Conservation (phyloP, 176 grass and related monocot genomes). For the Saccharum spontaneum region DNA sequence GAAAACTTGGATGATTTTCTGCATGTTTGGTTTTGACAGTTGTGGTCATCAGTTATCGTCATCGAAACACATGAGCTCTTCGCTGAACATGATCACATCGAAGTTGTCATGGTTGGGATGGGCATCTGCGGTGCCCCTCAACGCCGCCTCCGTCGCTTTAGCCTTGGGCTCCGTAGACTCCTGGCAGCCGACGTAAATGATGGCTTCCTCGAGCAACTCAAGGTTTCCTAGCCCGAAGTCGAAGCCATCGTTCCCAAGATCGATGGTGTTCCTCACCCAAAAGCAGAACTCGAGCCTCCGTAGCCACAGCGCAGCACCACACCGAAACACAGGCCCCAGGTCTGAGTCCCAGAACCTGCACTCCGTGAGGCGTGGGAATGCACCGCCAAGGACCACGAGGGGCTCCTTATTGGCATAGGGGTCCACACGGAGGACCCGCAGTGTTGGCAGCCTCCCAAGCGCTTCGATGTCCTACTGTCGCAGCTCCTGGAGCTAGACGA, state of each 20-base stretch:
- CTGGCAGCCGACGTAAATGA: not conserved
- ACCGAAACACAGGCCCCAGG: not conserved
- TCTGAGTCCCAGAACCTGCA: not conserved
- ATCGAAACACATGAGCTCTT: slow-evolving; percentile 27
- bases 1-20: no score
- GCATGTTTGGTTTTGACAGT: no score
- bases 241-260: slow-evolving; percentile 10
- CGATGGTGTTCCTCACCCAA: not conserved
- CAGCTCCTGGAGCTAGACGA: not conserved
- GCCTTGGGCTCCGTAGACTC: not conserved
- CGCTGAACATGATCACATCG: slow-evolving; percentile 11
- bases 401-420: not conserved
- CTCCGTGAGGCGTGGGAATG: slow-evolving; percentile 15
- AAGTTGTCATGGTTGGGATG: slow-evolving; percentile 8
- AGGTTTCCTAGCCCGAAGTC: slow-evolving; percentile 13
- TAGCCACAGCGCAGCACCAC: not conserved
- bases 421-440: not conserved
- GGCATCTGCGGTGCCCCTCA: not conserved
- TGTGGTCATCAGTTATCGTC: not conserved
- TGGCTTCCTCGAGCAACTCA: not conserved
- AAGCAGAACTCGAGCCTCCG: slow-evolving; percentile 12
- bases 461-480: not conserved
- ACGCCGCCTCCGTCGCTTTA: not conserved
- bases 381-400: not conserved
- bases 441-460: not conserved